Percentiles rank a stretch among this genome's conserved stretches.
phyloP scores from a whole-genome alignment of 31 red algal genomes.

The Asparagopsis taxiformis region DNA sequence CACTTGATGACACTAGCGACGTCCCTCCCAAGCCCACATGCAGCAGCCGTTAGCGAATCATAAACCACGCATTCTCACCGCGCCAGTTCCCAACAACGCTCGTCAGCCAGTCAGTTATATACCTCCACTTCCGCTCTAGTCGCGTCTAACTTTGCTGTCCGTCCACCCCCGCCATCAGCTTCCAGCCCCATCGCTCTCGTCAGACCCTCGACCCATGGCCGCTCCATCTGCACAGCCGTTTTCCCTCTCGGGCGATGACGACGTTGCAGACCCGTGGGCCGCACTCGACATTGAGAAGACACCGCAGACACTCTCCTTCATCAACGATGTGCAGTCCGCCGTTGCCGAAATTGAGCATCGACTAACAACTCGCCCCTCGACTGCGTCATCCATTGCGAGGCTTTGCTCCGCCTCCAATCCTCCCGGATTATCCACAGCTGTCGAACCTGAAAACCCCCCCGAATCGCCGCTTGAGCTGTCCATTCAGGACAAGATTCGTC shows the following conservation, averaged over 20 bases:
- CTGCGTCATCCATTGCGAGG: slow-evolving; percentile 4
- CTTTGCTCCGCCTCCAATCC: neutral
- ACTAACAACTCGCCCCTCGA: slow-evolving; percentile 9
- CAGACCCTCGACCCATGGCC: neutral
- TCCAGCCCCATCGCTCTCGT: too few relatives aligned
- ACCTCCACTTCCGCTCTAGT: too few relatives aligned
- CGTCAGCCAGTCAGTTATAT: too few relatives aligned
- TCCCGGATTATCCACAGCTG: neutral
- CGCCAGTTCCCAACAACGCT: too few relatives aligned
- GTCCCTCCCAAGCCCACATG: too few relatives aligned
- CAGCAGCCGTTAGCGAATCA: too few relatives aligned
- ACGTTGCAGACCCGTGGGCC: neutral
- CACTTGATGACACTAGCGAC: too few relatives aligned
- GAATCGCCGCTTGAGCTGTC: neutral
- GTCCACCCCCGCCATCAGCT: too few relatives aligned
- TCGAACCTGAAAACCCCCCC: neutral
- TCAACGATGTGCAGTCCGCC: slow-evolving; percentile 47
- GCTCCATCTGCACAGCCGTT: neutral
- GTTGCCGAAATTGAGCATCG: slow-evolving; percentile 39
- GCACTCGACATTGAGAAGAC: neutral
- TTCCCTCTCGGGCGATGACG: slow-evolving; percentile 1
- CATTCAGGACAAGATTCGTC: neutral
- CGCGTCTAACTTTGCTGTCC: too few relatives aligned
- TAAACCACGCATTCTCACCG: too few relatives aligned
- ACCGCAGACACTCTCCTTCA: slow-evolving; percentile 26